A percentile compares a stretch with the other conserved stretches of the same genome.
Conservation (phyloP, 768 basidiomycete genomes). For the Mycena latifolia region DNA sequence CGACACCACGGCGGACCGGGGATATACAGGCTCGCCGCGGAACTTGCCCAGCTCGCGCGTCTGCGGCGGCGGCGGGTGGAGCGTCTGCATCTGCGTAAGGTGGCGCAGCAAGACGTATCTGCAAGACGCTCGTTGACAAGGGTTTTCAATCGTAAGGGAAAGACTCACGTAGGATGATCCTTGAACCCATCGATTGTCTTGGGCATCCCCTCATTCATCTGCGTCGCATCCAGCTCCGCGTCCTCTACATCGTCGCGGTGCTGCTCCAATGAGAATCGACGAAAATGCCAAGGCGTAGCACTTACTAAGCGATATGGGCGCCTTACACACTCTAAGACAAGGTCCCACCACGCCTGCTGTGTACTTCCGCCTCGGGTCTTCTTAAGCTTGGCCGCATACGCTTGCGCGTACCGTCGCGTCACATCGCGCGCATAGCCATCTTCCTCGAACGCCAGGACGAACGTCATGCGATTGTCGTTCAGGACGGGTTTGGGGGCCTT, state of each 20-base stretch:
- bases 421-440: constrained; percentile 94
- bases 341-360: constrained; percentile 79
- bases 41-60: constrained; percentile 90
- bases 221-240: constrained; percentile 82
- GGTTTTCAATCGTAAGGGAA: neutral
- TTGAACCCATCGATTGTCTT: constrained; percentile 93
- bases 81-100: constrained; percentile 88
- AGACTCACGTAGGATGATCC: constrained; percentile 87
- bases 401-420: constrained; percentile 87
- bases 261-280: constrained; percentile 55
- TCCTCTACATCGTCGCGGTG: constrained; percentile 95
- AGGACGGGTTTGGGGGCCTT: constrained; percentile 44
- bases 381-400: constrained; percentile 84
- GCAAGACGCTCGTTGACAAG: constrained; percentile 2
- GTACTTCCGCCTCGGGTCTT: constrained; percentile 73
- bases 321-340: constrained; percentile 69
- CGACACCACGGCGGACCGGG: constrained; percentile 84
- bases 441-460: constrained; percentile 95
- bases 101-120: constrained; percentile 91
- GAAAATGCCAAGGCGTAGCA: constrained; percentile 30
- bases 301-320: constrained; percentile 88
- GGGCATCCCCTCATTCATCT: constrained; percentile 94
- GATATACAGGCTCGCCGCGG: constrained; percentile 92
- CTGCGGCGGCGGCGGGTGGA: constrained; percentile 74
- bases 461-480: constrained; percentile 87